Conservation (phyloP, 768 basidiomycete genomes). For the Sporobolomyces phaffii region DNA sequence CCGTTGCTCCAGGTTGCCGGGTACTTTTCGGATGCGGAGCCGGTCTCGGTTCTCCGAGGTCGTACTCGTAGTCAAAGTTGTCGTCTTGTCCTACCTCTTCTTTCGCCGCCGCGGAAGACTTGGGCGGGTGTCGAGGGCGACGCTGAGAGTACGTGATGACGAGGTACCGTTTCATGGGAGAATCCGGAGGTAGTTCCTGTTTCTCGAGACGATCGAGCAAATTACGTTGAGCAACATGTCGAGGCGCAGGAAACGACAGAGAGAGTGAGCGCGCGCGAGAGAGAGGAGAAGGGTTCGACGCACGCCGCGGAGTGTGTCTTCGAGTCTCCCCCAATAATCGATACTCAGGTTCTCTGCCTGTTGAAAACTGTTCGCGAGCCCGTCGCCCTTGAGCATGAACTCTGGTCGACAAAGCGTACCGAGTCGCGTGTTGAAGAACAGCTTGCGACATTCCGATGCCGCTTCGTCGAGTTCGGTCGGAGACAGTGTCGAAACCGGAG, state of each 20-base stretch:
- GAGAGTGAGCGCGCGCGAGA: too few relatives aligned
- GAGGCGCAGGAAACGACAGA: too few relatives aligned
- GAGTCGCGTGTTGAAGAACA: conserved; percentile 21
- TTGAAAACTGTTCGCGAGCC: neutral
- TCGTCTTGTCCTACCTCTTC: neutral
- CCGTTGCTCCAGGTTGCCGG: too few relatives aligned
- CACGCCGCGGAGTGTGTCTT: neutral
- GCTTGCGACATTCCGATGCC: conserved; percentile 6
- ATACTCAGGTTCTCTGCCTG: conserved; percentile 11
- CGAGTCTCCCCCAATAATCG: conserved; percentile 12
- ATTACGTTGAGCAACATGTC: too few relatives aligned
- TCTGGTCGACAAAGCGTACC: conserved; percentile 15
- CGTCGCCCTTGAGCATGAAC: conserved; percentile 6
- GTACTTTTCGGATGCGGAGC: too few relatives aligned
- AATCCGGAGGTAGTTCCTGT: neutral
- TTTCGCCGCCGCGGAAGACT: neutral
- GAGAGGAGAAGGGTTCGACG: neutral
- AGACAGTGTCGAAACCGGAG: neutral
- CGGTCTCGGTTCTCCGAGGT: neutral
- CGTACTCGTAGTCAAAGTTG: neutral
- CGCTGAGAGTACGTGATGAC: conserved; percentile 4
- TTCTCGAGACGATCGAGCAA: too few relatives aligned
- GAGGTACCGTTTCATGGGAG: neutral
- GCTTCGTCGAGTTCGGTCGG: neutral
- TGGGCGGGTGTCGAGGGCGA: neutral